Conservation (phyloP, 257 asterid species). For the Mitragyna speciosa region DNA sequence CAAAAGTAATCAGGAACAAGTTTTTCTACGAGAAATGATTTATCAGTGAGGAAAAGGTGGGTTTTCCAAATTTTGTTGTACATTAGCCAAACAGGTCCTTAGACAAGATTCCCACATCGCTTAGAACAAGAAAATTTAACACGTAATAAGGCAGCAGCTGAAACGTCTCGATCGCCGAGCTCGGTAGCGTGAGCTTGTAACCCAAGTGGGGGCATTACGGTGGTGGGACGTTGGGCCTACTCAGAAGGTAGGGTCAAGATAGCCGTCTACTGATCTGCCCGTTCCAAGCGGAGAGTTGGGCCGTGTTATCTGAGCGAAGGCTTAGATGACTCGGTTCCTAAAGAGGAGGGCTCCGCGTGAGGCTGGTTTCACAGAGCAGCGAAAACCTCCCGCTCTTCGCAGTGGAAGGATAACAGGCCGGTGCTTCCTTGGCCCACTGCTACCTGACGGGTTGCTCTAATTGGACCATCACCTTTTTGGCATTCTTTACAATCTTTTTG, state of each 20-base stretch:
- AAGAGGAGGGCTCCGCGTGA: slow-evolving; percentile 20
- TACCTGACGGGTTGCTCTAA: neutral
- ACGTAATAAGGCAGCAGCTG: neutral
- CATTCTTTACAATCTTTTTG: too few species aligned
- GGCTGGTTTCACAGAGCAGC: slow-evolving; percentile 35
- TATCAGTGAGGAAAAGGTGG: too few species aligned
- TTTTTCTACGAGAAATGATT: neutral
- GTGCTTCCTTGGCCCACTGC: neutral
- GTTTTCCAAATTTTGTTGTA: neutral
- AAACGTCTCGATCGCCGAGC: neutral
- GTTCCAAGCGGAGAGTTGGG: slow-evolving; percentile 21
- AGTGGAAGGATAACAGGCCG: slow-evolving; percentile 25
- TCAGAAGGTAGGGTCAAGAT: neutral
- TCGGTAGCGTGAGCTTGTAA: slow-evolving; percentile 19
- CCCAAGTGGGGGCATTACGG: slow-evolving; percentile 16
- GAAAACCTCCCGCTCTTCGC: slow-evolving; percentile 19
- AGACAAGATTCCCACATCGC: neutral
- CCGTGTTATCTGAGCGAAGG: neutral
- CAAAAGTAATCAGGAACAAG: neutral
- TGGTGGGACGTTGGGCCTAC: neutral
- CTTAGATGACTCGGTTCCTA: neutral
- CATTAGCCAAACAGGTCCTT: neutral
- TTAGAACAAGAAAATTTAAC: accelerated
- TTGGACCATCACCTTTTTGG: slow-evolving; percentile 23
- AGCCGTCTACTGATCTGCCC: neutral